Evolutionary conservation across 2,329 filamentous ascomycete species (phyloP), one percentile per base, ranked within the genome.

Genomic region (Fusarium newnesense): DNA sequence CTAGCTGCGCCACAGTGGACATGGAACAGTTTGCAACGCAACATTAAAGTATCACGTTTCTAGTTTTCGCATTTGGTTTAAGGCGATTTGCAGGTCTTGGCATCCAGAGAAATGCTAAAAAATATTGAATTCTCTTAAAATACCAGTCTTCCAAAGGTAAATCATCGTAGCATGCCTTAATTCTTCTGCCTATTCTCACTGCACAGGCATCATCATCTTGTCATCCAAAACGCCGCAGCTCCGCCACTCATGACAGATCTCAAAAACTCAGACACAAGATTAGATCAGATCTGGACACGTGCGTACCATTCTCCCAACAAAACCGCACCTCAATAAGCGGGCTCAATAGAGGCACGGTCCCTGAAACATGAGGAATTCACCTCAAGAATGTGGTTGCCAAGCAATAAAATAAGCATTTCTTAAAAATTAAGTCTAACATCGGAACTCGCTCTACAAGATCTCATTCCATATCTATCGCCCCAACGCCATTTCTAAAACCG

Each of bases 251-350:
- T 26, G 50, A 46, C 34, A 59, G 64, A 68, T 68, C 64, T 68
- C 56, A 68, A 56, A 68, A 50, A 52, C 44, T 32, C 28, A 36
- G 24, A n/a, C 21, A 7, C 18, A 30, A 57, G 44, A 40, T 60
- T 67, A 59, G 64, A 69, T 47, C 65, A 62, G 67, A 58, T 52
- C 52, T 43, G 16, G 68, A 30, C 47, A 64, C 49, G 61, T 63
- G 65, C 52, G 39, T 44, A 42, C 34, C 21, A 58, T 69, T 24
- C 39, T 56, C 61, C 39, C 15, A 37, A 46, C 67, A 18, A 61
- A 57, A 44, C 32, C 32, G 67, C 36, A 56, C n/a, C n/a, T 74
- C 60, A 74, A 74, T 69, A 74, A 47, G 26, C 52, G 60, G 47
- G 47, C 56, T 74, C 52, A 69, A 72, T 69, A 69, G 57, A 42